Base-by-base conservation (phyloP, 495 filamentous ascomycete genomes). In the Geoglossum glabrum region DNA sequence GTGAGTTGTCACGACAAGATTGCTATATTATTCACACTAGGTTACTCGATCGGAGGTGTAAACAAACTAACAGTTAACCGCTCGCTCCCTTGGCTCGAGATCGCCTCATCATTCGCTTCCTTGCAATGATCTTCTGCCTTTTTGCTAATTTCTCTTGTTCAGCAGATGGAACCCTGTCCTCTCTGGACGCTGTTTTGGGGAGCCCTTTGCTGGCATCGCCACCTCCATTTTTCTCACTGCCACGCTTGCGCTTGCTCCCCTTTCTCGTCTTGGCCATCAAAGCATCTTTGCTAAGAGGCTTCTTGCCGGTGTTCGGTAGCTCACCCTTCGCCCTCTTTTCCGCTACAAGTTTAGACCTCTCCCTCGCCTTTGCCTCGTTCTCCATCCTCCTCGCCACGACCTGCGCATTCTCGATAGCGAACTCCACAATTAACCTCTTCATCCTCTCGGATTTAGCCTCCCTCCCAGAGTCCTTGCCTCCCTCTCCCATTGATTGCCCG, bases 321-420 rank as follows among this genome's bases (percentile, higher is more conserved):
- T 55, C 60, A 10, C 54, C 60, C 45, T 57, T 61, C 61, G 57
- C 63, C 59, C 57, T 66, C 56, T 67, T 61, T 38, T 61, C 59
- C 3, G 64, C 62, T 1, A 57, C 58, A 49, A 62, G 50, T 57
- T 64, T 67, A 26, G 69, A 68, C 28, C 70, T 67, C 58, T 75
- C 69, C 43, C 76, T 66, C 19, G 75, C 72, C 67, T 80, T 88
- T 54, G 72, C 73, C 65, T 94, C 83, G 25, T 75, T 73, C 60
- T 90, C 85, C 61, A 76, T 80, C 26, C 92, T 72, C 57, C 92
- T 74, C 58, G 76, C 73, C 36, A 99, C 85, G 4, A 99, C 92
- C 64, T 95, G 87, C 6, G 87, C 89, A 63, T 99, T 99, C 69
- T 99, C 92, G 66, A 99, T 95, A 13, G 92, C 90, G 71, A 99